A percentile compares a stretch with the other conserved stretches of the same genome.
phyloP scores from a whole-genome alignment of 148 eudicot genomes.

The Euryodendron excelsum region DNA sequence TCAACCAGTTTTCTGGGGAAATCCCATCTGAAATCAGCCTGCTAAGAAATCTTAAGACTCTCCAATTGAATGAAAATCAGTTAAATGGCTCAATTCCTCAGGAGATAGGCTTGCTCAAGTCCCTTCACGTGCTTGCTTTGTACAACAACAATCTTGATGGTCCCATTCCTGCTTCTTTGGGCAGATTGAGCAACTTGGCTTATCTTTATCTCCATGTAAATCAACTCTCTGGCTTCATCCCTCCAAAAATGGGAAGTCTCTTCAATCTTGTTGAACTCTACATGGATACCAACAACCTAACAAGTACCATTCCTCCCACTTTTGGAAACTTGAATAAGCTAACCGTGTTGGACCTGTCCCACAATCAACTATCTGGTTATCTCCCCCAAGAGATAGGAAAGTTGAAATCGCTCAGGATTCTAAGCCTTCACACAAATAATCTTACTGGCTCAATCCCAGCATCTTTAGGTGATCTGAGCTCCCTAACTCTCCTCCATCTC shows the following conservation, averaged over 20 bases:
- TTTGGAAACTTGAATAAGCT: neutral
- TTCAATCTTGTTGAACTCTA: neutral
- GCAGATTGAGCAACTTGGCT: constrained; percentile 1
- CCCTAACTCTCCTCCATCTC: neutral
- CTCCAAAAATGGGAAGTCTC: constrained; percentile 5
- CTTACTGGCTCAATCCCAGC: constrained; percentile 16
- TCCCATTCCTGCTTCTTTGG: constrained; percentile 23
- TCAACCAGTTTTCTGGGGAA: constrained; percentile 30
- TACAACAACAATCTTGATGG: neutral
- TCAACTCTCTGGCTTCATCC: constrained; percentile 9
- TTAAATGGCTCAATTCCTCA: constrained; percentile 21
- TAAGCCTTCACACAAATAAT: neutral
- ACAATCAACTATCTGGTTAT: neutral
- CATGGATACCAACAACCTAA: neutral
- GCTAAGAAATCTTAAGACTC: constrained; percentile 23
- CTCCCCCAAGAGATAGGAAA: neutral
- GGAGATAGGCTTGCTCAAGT: neutral
- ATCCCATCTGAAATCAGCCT: constrained; percentile 38
- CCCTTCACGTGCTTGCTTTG: constrained; percentile 7
- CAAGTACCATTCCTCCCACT: neutral
- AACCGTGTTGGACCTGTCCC: neutral
- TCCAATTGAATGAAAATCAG: constrained; percentile 24
- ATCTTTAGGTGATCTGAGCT: constrained; percentile 18
- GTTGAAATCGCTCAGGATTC: neutral
- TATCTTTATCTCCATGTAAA: neutral